Evolutionary conservation across 257 asterid genomes (phyloP).

Genomic region (Pogostemon cablin): DNA sequence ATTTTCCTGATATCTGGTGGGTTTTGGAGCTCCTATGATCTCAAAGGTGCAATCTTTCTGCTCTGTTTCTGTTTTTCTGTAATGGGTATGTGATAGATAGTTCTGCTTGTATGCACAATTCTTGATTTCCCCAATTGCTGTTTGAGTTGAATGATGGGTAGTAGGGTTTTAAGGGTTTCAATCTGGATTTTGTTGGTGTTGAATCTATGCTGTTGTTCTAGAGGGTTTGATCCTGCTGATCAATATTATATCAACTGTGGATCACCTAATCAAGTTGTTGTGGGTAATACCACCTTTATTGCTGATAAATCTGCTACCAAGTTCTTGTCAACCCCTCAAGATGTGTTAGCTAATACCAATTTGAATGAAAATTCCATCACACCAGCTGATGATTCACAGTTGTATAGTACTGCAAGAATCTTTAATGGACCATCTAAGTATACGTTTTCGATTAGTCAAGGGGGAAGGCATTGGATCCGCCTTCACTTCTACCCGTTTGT

Average conservation of each 20-base stretch:
- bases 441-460: slow-evolving; percentile 51
- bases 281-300: slow-evolving; percentile 54
- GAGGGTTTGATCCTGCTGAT: slow-evolving; percentile 57
- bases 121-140: slow-evolving; percentile 29
- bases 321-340: slow-evolving; percentile 51
- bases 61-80: slow-evolving; percentile 20
- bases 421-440: slow-evolving; percentile 56
- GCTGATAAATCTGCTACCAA: slow-evolving; percentile 62
- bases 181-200: slow-evolving; percentile 50
- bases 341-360: slow-evolving; percentile 52
- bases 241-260: slow-evolving; percentile 61
- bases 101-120: background rate
- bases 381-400: slow-evolving; percentile 44
- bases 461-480: slow-evolving; percentile 73
- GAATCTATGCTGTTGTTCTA: slow-evolving; percentile 38
- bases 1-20: slow-evolving; percentile 24
- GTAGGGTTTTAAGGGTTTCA: slow-evolving; percentile 41
- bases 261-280: slow-evolving; percentile 46
- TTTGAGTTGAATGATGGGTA: slow-evolving; percentile 44
- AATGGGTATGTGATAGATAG: slow-evolving; percentile 33
- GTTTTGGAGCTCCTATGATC: slow-evolving; percentile 40
- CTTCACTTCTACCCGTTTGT: slow-evolving; percentile 54
- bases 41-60: slow-evolving; percentile 47
- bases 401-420: slow-evolving; percentile 63
- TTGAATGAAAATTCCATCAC: slow-evolving; percentile 38